Evolutionary conservation across 768 basidiomycete genomes (phyloP).

Genomic region (Rhizopogon sp.): DNA sequence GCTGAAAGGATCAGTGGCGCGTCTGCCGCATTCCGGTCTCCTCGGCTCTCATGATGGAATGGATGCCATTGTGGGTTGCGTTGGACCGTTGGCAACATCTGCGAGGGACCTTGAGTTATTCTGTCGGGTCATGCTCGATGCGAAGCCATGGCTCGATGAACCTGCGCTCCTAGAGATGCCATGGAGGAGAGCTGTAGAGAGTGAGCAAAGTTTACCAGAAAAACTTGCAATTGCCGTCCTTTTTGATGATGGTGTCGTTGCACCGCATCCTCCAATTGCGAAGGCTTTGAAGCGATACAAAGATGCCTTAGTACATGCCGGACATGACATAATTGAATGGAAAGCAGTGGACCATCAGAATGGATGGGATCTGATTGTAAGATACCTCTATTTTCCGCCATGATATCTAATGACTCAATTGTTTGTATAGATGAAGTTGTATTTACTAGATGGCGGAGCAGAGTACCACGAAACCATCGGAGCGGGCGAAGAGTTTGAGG

Average conservation of each 20-base stretch:
- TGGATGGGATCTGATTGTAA: constrained; percentile 45
- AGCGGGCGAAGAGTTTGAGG: constrained; percentile 28
- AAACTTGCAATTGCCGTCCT: constrained; percentile 42
- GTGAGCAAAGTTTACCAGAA: constrained; percentile 33
- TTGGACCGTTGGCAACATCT: constrained; percentile 46
- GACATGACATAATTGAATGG: constrained; percentile 51
- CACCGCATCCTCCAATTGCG: constrained; percentile 43
- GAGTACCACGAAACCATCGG: constrained; percentile 37
- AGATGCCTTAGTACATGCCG: constrained; percentile 35
- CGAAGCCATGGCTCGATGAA: constrained; percentile 42
- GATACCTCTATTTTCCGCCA: constrained; percentile 10
- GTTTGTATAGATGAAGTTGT: constrained; percentile 33
- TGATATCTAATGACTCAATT: constrained; percentile 3
- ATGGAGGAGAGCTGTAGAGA: constrained; percentile 37
- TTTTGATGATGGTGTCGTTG: constrained; percentile 47
- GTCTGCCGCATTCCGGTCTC: constrained; percentile 47
- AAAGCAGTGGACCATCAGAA: constrained; percentile 37
- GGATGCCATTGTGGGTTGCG: constrained; percentile 47
- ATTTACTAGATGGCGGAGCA: constrained; percentile 44
- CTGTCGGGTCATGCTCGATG: constrained; percentile 40
- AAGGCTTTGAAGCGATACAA: constrained; percentile 36
- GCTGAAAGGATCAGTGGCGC: constrained; percentile 42
- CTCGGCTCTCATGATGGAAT: constrained; percentile 47
- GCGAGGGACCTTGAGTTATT: constrained; percentile 45
- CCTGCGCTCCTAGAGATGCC: constrained; percentile 45